Base-by-base conservation (phyloP, 352 stramenopile species). In the Phytopythium cucurbitacearum region DNA sequence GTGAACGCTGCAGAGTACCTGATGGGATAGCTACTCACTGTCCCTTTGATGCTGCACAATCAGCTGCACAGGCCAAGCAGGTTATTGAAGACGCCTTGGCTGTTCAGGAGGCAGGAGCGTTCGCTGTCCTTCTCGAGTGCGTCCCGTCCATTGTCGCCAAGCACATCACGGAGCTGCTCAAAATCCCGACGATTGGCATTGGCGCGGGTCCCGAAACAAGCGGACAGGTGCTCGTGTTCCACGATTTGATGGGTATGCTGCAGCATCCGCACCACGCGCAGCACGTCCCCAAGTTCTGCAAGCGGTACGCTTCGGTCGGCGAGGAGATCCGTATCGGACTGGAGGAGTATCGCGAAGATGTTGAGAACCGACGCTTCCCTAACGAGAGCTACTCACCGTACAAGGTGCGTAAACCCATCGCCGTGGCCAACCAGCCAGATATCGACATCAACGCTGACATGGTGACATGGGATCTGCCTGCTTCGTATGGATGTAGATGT, bases 101-200 rank as follows among this genome's bases (percentile, higher is more conserved):
- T 5, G 80, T 99, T 13, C 93, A 92, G 54, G 89, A 98, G 56
- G 96, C 96, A 6, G 97, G 97, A 11, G 95, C 90, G 5, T 99
- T 99, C 75, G 89, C 91, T 0, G 68, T 99, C 40, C 69, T 96
- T 43, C 51, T 96, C 8, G 87, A 96, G 58, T 96, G 85, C 40
- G 80, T 92, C 10, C 82, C 83, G 10, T 79, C 81, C 13, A 56
- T 92, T 54, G 97, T 99, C 12, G 95, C 89, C 9, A 87, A 90
- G 51, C 87, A 88, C 10, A 80, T 99, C 48, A 99, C 97, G 0
- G 79, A 98, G 37, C 73, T 96, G 15, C 74, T 99, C 8, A 84
- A 96, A 48, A 98, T 99, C 65, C 97, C 97, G 5, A 98, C 93
- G 3, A 99, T 99, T 65, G 97, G 97, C 21, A 99, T 99, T 64